Percentiles rank a stretch among this genome's conserved stretches.
These are phyloP conservation scores for Boletales sp. DNA, from an alignment of 768 basidiomycete genomes.

Conservation along the genomic window DNA sequence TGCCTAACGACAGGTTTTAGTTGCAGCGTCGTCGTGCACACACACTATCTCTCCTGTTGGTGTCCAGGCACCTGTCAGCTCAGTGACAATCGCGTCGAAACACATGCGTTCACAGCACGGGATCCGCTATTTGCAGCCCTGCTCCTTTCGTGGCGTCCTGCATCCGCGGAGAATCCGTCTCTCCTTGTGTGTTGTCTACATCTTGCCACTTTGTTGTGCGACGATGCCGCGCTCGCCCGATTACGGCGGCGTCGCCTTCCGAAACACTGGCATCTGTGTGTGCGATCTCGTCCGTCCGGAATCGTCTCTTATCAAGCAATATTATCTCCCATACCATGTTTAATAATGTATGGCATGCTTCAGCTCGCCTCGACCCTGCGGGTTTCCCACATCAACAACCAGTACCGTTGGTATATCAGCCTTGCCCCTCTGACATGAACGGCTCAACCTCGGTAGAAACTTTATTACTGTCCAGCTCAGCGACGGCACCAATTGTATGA, in stretches of 20 bases:
- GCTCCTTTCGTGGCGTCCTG: too few relatives aligned
- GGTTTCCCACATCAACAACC: neutral
- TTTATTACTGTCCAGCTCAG: slow-evolving; percentile 11
- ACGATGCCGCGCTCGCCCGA: slow-evolving; percentile 1
- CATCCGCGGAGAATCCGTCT: neutral
- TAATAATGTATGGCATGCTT: neutral
- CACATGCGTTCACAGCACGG: neutral
- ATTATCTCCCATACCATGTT: neutral
- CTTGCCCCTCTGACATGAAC: neutral
- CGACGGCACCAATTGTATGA: slow-evolving; percentile 5
- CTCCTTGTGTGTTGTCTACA: neutral
- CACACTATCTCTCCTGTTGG: neutral
- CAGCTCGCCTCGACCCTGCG: neutral
- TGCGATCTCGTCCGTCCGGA: neutral
- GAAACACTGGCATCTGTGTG: neutral
- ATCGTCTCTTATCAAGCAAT: neutral
- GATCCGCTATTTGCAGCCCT: too few relatives aligned
- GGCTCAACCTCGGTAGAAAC: slow-evolving; percentile 7
- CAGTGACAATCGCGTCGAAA: neutral
- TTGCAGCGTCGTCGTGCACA: neutral
- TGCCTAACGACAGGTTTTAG: neutral
- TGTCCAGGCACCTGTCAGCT: neutral
- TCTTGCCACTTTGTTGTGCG: slow-evolving; percentile 6
- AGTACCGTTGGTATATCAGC: neutral
- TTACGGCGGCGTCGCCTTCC: slow-evolving; percentile 14